phyloP scores from a whole-genome alignment of 2,329 filamentous ascomycete genomes.

The Nemania sp. region DNA sequence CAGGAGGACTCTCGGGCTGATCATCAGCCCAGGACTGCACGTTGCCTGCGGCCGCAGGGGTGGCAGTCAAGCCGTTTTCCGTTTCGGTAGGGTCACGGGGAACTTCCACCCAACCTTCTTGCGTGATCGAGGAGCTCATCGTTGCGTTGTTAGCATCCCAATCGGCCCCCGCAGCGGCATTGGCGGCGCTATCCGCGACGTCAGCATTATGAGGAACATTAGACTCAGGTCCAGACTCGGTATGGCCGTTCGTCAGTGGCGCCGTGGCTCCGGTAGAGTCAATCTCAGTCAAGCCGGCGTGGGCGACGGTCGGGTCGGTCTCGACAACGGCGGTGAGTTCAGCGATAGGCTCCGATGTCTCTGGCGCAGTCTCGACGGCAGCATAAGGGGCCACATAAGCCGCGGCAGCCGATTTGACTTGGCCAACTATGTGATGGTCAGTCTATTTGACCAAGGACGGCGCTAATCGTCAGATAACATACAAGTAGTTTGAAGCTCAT shows the following conservation, averaged over 20 bases:
- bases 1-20: constrained; percentile 58
- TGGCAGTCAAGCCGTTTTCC: constrained; percentile 65
- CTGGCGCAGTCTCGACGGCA: constrained; percentile 39
- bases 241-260: constrained; percentile 48
- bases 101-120: constrained; percentile 76
- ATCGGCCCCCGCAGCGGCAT: constrained; percentile 65
- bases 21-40: constrained; percentile 83
- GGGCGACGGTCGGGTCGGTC: constrained; percentile 68
- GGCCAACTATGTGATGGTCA: constrained; percentile 50
- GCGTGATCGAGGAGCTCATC: constrained; percentile 47
- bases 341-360: constrained; percentile 39
- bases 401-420: constrained; percentile 59
- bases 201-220: constrained; percentile 54
- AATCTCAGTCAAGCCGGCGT: constrained; percentile 71
- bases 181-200: constrained; percentile 57
- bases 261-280: constrained; percentile 50
- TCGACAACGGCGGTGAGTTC: constrained; percentile 41
- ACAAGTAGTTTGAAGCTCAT: constrained; percentile 73
- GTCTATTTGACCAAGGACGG: constrained; percentile 14
- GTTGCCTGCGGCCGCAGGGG: constrained; percentile 58
- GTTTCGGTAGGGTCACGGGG: constrained; percentile 75
- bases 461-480: constrained; percentile 41
- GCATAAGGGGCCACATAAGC: constrained; percentile 50
- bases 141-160: constrained; percentile 63
- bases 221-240: constrained; percentile 41